Percentiles rank a stretch among this genome's conserved stretches.
Conservation (phyloP, 169 alveolate genomes). For the Eimeria acervulina region DNA sequence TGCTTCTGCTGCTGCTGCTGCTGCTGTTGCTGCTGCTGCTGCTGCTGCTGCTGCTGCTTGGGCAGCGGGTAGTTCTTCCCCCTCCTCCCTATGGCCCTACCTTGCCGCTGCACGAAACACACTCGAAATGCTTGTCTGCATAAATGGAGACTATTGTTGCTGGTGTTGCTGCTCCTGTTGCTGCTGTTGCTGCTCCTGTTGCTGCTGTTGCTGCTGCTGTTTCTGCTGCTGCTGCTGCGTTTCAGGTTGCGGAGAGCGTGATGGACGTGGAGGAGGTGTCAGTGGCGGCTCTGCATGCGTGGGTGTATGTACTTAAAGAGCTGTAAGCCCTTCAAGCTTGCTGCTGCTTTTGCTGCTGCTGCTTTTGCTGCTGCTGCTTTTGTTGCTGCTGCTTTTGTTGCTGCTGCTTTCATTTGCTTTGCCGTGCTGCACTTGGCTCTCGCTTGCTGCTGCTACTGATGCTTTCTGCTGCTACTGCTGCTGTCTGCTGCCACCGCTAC, state of each 20-base stretch:
- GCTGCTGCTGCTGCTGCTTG: too few relatives aligned
- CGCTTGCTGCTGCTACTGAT: too few relatives aligned
- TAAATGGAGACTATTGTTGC: background rate
- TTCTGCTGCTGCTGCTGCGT: background rate
- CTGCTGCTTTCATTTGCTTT: background rate
- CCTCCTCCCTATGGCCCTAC: too few relatives aligned
- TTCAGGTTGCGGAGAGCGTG: constrained; percentile 15
- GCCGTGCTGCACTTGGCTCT: background rate
- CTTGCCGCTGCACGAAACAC: too few relatives aligned
- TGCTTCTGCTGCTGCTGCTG: constrained; percentile 20
- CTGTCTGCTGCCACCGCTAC: background rate
- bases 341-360: background rate
- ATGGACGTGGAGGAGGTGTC: constrained; percentile 22
- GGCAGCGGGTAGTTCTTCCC: background rate
- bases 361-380: background rate
- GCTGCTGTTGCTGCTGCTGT: constrained; percentile 11
- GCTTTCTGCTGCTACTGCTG: too few relatives aligned
- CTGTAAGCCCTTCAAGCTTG: background rate
- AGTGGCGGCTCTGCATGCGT: background rate
- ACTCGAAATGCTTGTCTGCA: background rate
- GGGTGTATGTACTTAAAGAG: constrained; percentile 4
- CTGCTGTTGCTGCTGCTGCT: background rate
- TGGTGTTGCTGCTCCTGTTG: background rate
- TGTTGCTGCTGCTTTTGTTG: constrained; percentile 21
- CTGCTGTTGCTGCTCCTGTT: background rate